Conservation (phyloP, 129 eudicot genomes). For the Mikania micrantha region DNA sequence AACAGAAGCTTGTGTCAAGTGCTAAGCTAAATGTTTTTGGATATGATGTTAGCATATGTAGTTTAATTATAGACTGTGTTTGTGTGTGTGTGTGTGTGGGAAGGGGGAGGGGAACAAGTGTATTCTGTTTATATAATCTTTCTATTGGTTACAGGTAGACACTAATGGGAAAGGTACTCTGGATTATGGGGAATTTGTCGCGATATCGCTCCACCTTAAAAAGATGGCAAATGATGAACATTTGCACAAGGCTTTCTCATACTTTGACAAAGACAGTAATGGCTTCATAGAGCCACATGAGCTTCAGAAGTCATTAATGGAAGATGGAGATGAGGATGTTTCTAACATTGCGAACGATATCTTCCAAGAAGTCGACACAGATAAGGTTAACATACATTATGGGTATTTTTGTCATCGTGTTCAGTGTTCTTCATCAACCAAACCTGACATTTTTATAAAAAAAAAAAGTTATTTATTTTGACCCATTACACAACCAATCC, state of each 20-base stretch:
- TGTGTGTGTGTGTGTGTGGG: no score
- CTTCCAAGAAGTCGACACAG: conserved; percentile 88
- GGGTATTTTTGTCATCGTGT: background rate
- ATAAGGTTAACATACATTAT: conserved; percentile 40
- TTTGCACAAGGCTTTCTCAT: conserved; percentile 81
- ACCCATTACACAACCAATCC: background rate
- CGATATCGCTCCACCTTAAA: conserved; percentile 71
- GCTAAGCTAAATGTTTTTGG: no score
- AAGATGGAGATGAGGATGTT: conserved; percentile 74
- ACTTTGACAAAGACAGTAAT: conserved; percentile 71
- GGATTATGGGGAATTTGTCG: conserved; percentile 77
- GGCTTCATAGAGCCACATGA: conserved; percentile 79
- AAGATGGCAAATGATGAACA: conserved; percentile 83
- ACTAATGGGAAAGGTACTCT: conserved; percentile 69
- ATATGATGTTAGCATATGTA: no score
- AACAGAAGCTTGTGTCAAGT: no score
- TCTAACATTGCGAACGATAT: conserved; percentile 68
- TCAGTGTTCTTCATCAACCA: background rate
- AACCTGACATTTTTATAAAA: background rate
- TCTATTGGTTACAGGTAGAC: conserved; percentile 51
- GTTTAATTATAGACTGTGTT: no score
- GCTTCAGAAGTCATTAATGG: conserved; percentile 67
- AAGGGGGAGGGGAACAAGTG: no score
- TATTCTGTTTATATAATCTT: background rate
- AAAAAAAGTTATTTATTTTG: background rate